A percentile compares a stretch with the other conserved stretches of the same genome.
Evolutionary conservation across 805 yeast genomes (phyloP).

Genomic region (Millerozyma miso): DNA sequence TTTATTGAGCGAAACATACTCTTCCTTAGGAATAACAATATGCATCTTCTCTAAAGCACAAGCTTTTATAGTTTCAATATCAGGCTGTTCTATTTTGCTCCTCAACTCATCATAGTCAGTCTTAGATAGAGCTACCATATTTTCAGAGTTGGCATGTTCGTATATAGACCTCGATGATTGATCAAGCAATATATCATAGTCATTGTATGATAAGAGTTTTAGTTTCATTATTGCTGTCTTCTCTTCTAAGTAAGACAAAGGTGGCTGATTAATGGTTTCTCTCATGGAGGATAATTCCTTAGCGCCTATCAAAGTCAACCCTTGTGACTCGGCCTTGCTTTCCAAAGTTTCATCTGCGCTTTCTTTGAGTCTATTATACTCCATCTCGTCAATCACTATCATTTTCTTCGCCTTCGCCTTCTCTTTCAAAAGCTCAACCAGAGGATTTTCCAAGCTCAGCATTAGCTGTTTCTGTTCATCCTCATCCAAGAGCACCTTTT

Average conservation of each 20-base stretch:
- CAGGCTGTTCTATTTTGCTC: neutral
- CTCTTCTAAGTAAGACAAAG: slow-evolving; percentile 16
- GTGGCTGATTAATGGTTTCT: slow-evolving; percentile 13
- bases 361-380: neutral
- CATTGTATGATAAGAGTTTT: slow-evolving; percentile 23
- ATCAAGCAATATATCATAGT: slow-evolving; percentile 11
- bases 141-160: slow-evolving; percentile 14
- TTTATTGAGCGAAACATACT: neutral
- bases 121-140: slow-evolving; percentile 12
- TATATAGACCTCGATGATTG: slow-evolving; percentile 9
- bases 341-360: slow-evolving; percentile 9
- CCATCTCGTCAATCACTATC: slow-evolving; percentile 1
- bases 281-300: slow-evolving; percentile 18
- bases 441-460: slow-evolving; percentile 13
- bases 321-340: slow-evolving; percentile 5
- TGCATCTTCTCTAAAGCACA: neutral
- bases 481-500: slow-evolving; percentile 2
- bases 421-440: slow-evolving; percentile 9
- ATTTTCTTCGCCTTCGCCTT: slow-evolving; percentile 6
- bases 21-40: slow-evolving; percentile 4
- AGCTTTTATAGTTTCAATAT: neutral
- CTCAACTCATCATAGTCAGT: slow-evolving; percentile 14
- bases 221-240: slow-evolving; percentile 18
- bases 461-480: slow-evolving; percentile 5
- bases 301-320: slow-evolving; percentile 9